Percentiles rank a stretch among this genome's conserved stretches.
phyloP scores from a whole-genome alignment of 2,329 filamentous ascomycete genomes.

The Chaetoscypha palmicola region DNA sequence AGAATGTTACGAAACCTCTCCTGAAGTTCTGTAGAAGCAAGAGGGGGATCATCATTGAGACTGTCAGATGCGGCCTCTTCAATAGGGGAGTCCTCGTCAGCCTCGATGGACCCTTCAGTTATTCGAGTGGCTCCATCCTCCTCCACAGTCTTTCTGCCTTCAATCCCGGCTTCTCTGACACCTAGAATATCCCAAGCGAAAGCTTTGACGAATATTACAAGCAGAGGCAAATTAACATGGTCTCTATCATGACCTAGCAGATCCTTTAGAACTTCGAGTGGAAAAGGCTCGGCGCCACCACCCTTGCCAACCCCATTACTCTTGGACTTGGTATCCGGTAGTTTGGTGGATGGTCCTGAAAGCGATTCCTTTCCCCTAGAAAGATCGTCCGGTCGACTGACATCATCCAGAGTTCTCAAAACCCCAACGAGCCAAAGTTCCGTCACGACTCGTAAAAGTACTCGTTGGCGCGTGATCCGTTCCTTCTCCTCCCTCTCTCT shows the following conservation, averaged over 20 bases:
- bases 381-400: conserved; percentile 55
- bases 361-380: conserved; percentile 42
- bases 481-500: conserved; percentile 96
- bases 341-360: conserved; percentile 48
- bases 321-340: conserved; percentile 51
- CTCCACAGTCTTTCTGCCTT: conserved; percentile 77
- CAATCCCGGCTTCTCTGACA: conserved; percentile 60
- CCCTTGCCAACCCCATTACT: conserved; percentile 49
- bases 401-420: conserved; percentile 69
- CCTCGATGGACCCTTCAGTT: conserved; percentile 36
- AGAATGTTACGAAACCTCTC: conserved; percentile 82
- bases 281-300: conserved; percentile 80
- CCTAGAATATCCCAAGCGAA: conserved; percentile 95
- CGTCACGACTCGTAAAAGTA: conserved; percentile 82
- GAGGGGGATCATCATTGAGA: conserved; percentile 57
- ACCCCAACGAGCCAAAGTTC: conserved; percentile 94
- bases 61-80: conserved; percentile 41
- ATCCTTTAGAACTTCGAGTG: conserved; percentile 95
- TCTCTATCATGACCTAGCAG: conserved; percentile 89
- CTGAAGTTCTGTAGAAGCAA: conserved; percentile 70
- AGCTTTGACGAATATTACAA: conserved; percentile 91
- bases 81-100: conserved; percentile 41
- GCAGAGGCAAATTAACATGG: conserved; percentile 80
- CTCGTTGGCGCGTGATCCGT: conserved; percentile 74
- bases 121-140: conserved; percentile 65